phyloP scores from a whole-genome alignment of 768 basidiomycete genomes.

The Agaricus blazei region DNA sequence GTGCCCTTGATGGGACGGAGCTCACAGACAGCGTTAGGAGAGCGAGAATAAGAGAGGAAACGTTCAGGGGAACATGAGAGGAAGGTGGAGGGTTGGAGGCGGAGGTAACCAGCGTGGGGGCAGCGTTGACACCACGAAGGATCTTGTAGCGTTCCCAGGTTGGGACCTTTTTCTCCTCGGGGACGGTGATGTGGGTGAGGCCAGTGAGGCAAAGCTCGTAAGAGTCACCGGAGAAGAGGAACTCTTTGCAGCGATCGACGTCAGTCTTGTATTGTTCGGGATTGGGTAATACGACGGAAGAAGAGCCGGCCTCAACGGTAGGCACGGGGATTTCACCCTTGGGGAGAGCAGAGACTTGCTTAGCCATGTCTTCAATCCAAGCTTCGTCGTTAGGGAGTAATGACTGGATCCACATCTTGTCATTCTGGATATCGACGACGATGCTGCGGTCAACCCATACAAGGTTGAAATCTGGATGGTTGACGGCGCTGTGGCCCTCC shows the following conservation, averaged over 20 bases:
- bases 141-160: slow-evolving; percentile 68
- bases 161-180: slow-evolving; percentile 30
- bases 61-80: slow-evolving; percentile 90
- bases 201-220: slow-evolving; percentile 93
- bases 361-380: slow-evolving; percentile 52
- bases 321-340: not conserved
- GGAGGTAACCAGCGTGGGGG: slow-evolving; percentile 80
- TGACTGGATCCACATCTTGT: slow-evolving; percentile 58
- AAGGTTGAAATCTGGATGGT: slow-evolving; percentile 69
- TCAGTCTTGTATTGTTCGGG: slow-evolving; percentile 57
- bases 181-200: slow-evolving; percentile 52
- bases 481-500: slow-evolving; percentile 15
- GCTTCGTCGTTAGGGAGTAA: slow-evolving; percentile 47
- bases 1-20: slow-evolving; percentile 96
- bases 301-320: not conserved
- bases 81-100: slow-evolving; percentile 70
- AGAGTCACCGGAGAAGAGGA: slow-evolving; percentile 78
- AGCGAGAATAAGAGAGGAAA: slow-evolving; percentile 74
- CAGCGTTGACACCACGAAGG: slow-evolving; percentile 76
- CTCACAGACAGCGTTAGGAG: slow-evolving; percentile 62
- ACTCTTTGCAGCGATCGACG: slow-evolving; percentile 73
- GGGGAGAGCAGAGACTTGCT: not conserved
- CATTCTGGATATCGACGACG: slow-evolving; percentile 52
- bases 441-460: slow-evolving; percentile 77
- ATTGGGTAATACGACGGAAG: slow-evolving; percentile 46